Conservation (phyloP, 257 asterid genomes). For the Gentiana straminea region DNA sequence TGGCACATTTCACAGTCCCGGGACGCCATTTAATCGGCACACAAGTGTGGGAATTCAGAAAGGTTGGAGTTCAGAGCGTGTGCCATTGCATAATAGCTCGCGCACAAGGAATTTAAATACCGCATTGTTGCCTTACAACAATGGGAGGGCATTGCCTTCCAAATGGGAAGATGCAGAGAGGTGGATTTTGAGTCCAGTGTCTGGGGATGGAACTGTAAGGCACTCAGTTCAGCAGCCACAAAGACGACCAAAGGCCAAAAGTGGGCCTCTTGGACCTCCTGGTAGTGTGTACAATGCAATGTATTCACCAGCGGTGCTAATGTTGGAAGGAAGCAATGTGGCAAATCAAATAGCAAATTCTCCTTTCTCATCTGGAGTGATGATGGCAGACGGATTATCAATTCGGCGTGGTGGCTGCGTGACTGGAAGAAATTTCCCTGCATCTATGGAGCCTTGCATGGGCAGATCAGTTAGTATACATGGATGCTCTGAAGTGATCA, state of each 20-base stretch:
- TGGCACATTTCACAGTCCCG: conserved; percentile 75
- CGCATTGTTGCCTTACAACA: conserved; percentile 52
- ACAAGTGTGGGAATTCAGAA: conserved; percentile 58
- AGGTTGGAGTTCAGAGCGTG: conserved; percentile 95
- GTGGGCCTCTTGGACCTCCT: conserved; percentile 96
- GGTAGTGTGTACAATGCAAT: conserved; percentile 61
- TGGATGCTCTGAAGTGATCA: conserved; percentile 64
- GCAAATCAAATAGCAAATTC: conserved; percentile 42
- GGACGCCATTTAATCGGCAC: conserved; percentile 70
- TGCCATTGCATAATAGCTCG: conserved; percentile 44
- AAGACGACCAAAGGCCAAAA: conserved; percentile 78
- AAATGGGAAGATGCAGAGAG: conserved; percentile 99
- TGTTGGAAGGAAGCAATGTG: conserved; percentile 31
- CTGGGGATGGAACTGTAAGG: conserved; percentile 52
- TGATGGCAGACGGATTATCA: conserved; percentile 51
- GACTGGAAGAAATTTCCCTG: conserved; percentile 37
- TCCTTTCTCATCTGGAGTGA: conserved; percentile 58
- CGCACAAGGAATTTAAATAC: conserved; percentile 38
- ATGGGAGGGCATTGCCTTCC: conserved; percentile 75
- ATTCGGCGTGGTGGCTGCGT: conserved; percentile 29
- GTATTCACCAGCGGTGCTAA: conserved; percentile 69
- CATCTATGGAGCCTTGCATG: conserved; percentile 57
- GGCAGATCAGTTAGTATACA: conserved; percentile 83
- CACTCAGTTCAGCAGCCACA: conserved; percentile 60
- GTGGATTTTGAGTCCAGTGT: conserved; percentile 85